These are phyloP conservation scores for Lepidopterella palustris DNA, from an alignment of 495 filamentous ascomycete genomes.

Conservation along the genomic window DNA sequence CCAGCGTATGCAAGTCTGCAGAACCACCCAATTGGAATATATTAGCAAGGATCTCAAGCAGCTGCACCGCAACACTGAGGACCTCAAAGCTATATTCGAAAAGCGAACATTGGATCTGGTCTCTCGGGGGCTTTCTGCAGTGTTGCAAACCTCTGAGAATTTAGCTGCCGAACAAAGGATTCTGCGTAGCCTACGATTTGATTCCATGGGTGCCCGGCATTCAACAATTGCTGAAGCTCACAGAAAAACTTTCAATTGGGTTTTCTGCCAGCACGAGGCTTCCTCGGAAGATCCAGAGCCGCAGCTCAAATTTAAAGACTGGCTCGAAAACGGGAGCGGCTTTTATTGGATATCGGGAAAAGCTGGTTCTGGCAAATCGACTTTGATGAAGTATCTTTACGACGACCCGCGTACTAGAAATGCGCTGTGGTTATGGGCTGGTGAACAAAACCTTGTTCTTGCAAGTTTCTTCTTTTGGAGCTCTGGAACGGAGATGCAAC, in stretches of 20 bases:
- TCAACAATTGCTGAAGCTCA: slow-evolving; percentile 17
- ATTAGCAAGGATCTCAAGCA: not conserved
- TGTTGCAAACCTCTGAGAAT: not conserved
- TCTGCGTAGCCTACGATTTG: slow-evolving; percentile 26
- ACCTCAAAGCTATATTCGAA: not conserved
- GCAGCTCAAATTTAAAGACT: slow-evolving; percentile 34
- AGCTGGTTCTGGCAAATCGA: slow-evolving; percentile 41
- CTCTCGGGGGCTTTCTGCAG: not conserved
- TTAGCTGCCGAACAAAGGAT: not conserved
- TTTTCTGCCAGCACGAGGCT: slow-evolving; percentile 16
- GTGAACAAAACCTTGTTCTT: slow-evolving; percentile 6
- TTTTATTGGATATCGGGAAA: slow-evolving; percentile 41
- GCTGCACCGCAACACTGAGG: not conserved
- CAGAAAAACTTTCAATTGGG: slow-evolving; percentile 33
- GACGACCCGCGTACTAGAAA: slow-evolving; percentile 6
- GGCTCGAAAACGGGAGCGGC: slow-evolving; percentile 28
- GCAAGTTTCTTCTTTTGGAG: slow-evolving; percentile 46
- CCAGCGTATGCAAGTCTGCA: not conserved
- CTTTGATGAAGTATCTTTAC: slow-evolving; percentile 37
- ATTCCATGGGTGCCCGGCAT: slow-evolving; percentile 14
- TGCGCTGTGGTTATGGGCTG: slow-evolving; percentile 16
- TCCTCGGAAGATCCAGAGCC: not conserved
- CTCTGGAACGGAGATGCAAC: slow-evolving; percentile 36
- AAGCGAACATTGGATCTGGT: not conserved
- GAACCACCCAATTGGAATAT: not conserved